Evolutionary conservation across 2,329 filamentous ascomycete species (phyloP).

Genomic region (Hortaea werneckii): DNA sequence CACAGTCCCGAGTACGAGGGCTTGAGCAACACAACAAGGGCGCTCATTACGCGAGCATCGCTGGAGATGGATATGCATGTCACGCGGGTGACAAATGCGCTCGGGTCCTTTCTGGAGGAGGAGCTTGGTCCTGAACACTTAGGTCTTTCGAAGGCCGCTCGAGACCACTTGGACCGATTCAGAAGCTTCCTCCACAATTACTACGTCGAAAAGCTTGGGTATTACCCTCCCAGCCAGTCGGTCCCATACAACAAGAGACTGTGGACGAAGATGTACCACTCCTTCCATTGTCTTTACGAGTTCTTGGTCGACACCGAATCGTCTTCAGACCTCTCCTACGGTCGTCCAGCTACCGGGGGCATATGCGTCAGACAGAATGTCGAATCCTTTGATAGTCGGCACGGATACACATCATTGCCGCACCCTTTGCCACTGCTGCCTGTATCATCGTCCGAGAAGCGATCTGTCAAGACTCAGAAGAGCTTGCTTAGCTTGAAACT

Average conservation of each 20-base stretch:
- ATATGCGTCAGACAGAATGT: slow-evolving; percentile 62
- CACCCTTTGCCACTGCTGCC: slow-evolving; percentile 62
- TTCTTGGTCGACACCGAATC: slow-evolving; percentile 57
- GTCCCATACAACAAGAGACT: slow-evolving; percentile 48
- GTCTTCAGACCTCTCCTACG: slow-evolving; percentile 12
- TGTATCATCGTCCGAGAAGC: slow-evolving; percentile 17
- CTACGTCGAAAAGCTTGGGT: slow-evolving; percentile 58
- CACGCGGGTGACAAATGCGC: slow-evolving; percentile 44
- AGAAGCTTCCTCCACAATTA: slow-evolving; percentile 56
- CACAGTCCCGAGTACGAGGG: slow-evolving; percentile 52
- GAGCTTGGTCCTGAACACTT: slow-evolving; percentile 58
- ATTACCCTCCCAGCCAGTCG: slow-evolving; percentile 54
- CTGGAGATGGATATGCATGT: slow-evolving; percentile 57
- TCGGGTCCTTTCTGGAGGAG: slow-evolving; percentile 60
- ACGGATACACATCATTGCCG: slow-evolving; percentile 49
- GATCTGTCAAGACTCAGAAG: slow-evolving; percentile 22
- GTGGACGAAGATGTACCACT: slow-evolving; percentile 52
- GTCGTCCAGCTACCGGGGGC: slow-evolving; percentile 46
- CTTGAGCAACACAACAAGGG: slow-evolving; percentile 43
- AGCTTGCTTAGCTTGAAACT: slow-evolving; percentile 27
- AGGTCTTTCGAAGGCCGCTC: slow-evolving; percentile 51
- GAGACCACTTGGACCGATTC: slow-evolving; percentile 63
- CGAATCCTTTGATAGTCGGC: slow-evolving; percentile 52
- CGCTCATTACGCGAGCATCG: slow-evolving; percentile 53
- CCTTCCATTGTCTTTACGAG: slow-evolving; percentile 62